These are phyloP conservation scores for Herpetomonas muscarum DNA, from an alignment of 208 protist genomes.

Conservation along the genomic window DNA sequence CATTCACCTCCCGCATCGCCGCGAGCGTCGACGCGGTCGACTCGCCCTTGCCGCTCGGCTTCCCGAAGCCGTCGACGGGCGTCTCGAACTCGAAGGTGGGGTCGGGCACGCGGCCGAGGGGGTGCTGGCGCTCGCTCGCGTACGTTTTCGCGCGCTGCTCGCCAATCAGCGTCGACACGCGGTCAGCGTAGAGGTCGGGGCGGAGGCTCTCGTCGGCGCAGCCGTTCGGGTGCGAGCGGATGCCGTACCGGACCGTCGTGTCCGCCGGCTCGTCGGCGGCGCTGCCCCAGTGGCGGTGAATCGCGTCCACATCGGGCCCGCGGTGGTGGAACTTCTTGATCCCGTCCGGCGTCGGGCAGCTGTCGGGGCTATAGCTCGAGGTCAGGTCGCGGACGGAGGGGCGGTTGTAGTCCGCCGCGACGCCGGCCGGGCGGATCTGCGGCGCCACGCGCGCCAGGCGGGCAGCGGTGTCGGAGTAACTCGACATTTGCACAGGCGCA, in stretches of 20 bases:
- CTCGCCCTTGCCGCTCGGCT: conserved; percentile 33
- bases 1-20: conserved; percentile 39
- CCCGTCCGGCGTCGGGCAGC: conserved; percentile 46
- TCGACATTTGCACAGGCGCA: conserved; percentile 26
- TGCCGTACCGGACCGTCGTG: conserved; percentile 39
- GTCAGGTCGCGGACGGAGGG: conserved; percentile 51
- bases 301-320: conserved; percentile 48
- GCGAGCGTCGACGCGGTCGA: conserved; percentile 49
- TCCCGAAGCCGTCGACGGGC: conserved; percentile 65
- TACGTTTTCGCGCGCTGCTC: conserved; percentile 68
- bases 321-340: conserved; percentile 60
- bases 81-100: conserved; percentile 27
- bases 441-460: conserved; percentile 63
- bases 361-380: conserved; percentile 58
- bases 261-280: conserved; percentile 50
- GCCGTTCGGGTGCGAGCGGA: conserved; percentile 19
- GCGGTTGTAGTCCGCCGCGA: conserved; percentile 36
- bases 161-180: conserved; percentile 58
- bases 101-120: conserved; percentile 54
- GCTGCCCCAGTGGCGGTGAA: conserved; percentile 39
- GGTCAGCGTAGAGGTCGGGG: conserved; percentile 47
- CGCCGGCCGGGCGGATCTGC: conserved; percentile 67
- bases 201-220: conserved; percentile 57
- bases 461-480: conserved; percentile 28
- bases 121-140: conserved; percentile 31